Conservation (phyloP, 345 rosid species). For the Limnanthes douglasii region DNA sequence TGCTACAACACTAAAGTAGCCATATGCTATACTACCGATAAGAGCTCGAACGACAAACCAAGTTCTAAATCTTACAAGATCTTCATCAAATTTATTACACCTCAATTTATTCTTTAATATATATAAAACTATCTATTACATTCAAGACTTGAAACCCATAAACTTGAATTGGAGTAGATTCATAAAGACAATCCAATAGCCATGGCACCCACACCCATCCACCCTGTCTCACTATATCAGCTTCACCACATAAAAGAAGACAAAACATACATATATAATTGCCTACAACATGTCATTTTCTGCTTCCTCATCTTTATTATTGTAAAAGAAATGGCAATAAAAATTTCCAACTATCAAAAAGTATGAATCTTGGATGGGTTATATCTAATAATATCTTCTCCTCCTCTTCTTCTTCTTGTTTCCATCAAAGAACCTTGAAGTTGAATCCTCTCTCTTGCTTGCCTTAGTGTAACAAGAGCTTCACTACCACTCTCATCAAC, state of each 20-base stretch:
- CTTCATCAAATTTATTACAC: too few relatives aligned
- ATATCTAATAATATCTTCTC: slow-evolving; percentile 23
- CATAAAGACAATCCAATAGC: not conserved
- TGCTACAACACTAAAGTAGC: too few relatives aligned
- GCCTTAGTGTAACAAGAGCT: slow-evolving; percentile 33
- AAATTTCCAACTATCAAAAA: slow-evolving; percentile 5
- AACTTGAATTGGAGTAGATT: too few relatives aligned
- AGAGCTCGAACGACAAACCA: too few relatives aligned
- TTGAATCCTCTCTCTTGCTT: slow-evolving; percentile 24
- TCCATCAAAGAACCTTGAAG: slow-evolving; percentile 22
- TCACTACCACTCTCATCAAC: slow-evolving; percentile 18
- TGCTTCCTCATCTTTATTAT: not conserved
- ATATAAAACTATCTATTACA: too few relatives aligned
- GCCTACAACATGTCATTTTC: not conserved
- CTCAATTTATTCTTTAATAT: too few relatives aligned
- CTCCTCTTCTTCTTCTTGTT: slow-evolving; percentile 15
- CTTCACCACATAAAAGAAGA: not conserved
- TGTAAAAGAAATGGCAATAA: not conserved
- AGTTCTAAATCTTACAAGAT: too few relatives aligned
- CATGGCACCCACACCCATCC: not conserved
- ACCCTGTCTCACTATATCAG: not conserved
- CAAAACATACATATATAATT: too few relatives aligned
- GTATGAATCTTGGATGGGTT: slow-evolving; percentile 13
- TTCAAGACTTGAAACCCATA: too few relatives aligned
- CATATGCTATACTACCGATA: too few relatives aligned